Evolutionary conservation across 192 early-diverging fungal genomes (phyloP).

Genomic region (Backusella tuberculispora): DNA sequence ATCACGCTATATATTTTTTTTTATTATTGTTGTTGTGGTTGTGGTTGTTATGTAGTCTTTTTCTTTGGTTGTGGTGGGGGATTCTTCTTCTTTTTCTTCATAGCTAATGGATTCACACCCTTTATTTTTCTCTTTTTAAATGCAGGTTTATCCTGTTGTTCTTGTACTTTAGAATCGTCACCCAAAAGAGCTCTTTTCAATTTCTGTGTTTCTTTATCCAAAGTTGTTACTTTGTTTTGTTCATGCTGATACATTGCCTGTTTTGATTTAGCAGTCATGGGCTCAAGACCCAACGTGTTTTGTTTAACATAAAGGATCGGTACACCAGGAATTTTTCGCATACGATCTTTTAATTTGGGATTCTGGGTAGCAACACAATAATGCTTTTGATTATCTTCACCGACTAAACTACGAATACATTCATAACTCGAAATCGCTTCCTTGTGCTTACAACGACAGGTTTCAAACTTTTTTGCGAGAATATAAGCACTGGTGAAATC

Average conservation of each 20-base stretch:
- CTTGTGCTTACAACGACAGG: constrained; percentile 79
- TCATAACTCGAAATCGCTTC: constrained; percentile 60
- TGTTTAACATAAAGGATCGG: constrained; percentile 78
- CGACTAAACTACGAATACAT: constrained; percentile 81
- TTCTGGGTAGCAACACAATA: constrained; percentile 90
- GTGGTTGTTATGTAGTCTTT: background rate
- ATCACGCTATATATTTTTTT: too few species aligned
- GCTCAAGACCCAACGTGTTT: constrained; percentile 80
- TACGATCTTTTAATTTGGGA: constrained; percentile 56
- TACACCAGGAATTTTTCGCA: constrained; percentile 77
- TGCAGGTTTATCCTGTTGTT: constrained; percentile 38
- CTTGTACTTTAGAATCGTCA: constrained; percentile 43
- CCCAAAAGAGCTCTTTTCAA: constrained; percentile 60
- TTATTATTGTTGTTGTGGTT: too few species aligned
- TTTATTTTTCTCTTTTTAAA: constrained; percentile 60
- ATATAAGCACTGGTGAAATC: constrained; percentile 62
- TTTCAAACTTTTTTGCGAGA: constrained; percentile 72
- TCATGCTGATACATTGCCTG: constrained; percentile 50
- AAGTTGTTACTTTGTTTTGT: constrained; percentile 43
- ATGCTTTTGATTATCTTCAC: constrained; percentile 74
- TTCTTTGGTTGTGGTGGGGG: constrained; percentile 16
- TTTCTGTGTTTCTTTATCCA: constrained; percentile 51
- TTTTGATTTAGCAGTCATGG: constrained; percentile 58
- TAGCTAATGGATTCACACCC: constrained; percentile 85
- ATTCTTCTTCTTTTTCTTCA: constrained; percentile 74